A percentile compares a stretch with the other conserved stretches of the same genome.
phyloP scores from a whole-genome alignment of 2,329 filamentous ascomycete genomes.

The Claviceps quebecensis region DNA sequence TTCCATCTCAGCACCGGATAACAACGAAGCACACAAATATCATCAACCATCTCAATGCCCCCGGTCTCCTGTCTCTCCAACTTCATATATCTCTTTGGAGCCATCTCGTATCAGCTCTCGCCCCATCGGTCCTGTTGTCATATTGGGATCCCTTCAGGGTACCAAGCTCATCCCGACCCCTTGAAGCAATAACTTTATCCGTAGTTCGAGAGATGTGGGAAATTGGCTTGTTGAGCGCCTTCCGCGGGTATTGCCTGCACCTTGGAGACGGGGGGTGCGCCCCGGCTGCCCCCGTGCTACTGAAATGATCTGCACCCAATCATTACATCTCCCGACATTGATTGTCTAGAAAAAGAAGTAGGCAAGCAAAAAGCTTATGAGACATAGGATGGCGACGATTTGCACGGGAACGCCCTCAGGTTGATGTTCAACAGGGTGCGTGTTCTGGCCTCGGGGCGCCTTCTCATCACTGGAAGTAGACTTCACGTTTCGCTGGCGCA shows the following conservation, averaged over 20 bases:
- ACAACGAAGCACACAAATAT: not conserved
- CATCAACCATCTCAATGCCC: not conserved
- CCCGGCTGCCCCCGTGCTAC: not conserved
- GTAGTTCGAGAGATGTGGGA: too few species aligned
- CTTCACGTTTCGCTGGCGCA: slow-evolving; percentile 66
- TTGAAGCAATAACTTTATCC: too few species aligned
- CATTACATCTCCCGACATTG: not conserved
- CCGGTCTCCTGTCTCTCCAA: too few species aligned
- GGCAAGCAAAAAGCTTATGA: slow-evolving; percentile 83
- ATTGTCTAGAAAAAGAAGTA: slow-evolving; percentile 78
- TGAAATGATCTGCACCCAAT: not conserved
- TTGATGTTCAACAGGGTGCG: slow-evolving; percentile 41
- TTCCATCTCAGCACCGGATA: too few species aligned
- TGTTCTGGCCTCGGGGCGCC: slow-evolving; percentile 31
- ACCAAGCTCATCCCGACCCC: too few species aligned
- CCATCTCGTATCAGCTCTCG: too few species aligned
- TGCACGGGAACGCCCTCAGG: slow-evolving; percentile 73
- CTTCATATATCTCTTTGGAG: too few species aligned
- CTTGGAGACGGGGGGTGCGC: too few species aligned
- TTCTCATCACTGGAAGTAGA: slow-evolving; percentile 34
- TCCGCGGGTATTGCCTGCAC: too few species aligned
- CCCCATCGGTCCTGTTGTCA: too few species aligned
- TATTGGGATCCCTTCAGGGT: too few species aligned
- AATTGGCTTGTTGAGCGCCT: too few species aligned
- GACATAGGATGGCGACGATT: slow-evolving; percentile 67